A percentile compares a stretch with the other conserved stretches of the same genome.
These are phyloP conservation scores for Colletotrichum noveboracense DNA, from an alignment of 2,329 filamentous ascomycete species.

Conservation along the genomic window DNA sequence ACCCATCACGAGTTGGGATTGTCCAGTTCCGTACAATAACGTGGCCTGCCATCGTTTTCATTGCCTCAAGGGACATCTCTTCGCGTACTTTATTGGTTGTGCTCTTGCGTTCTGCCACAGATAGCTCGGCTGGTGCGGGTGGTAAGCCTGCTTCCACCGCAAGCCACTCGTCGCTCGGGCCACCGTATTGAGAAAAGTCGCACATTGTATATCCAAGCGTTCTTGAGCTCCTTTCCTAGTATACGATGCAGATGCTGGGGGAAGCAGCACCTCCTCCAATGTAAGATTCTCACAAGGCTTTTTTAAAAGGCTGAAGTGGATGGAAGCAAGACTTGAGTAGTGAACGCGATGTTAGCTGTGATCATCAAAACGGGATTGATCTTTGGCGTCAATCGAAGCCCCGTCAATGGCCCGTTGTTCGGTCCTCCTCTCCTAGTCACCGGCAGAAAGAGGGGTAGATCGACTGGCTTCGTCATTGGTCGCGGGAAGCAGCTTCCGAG, in stretches of 20 bases:
- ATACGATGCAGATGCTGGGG: neutral
- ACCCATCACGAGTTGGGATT: constrained; percentile 50
- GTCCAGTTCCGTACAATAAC: constrained; percentile 39
- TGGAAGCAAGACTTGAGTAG: neutral
- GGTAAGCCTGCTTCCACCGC: constrained; percentile 37
- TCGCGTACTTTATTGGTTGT: constrained; percentile 33
- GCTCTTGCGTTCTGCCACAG: constrained; percentile 31
- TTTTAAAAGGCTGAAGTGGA: neutral
- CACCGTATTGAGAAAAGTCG: constrained; percentile 43
- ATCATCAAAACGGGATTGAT: neutral
- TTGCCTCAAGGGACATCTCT: constrained; percentile 30
- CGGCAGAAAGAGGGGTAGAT: neutral
- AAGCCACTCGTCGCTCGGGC: constrained; percentile 48
- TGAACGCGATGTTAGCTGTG: neutral
- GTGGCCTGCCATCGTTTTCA: constrained; percentile 27
- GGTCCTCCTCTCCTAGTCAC: neutral
- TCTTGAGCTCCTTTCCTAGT: neutral
- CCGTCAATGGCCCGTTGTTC: neutral
- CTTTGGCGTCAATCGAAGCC: neutral
- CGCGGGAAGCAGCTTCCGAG: neutral
- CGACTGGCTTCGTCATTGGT: neutral
- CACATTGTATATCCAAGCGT: neutral
- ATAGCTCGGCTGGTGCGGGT: constrained; percentile 25
- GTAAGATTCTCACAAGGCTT: neutral
- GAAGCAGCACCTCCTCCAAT: neutral